phyloP scores from a whole-genome alignment of 306 rosid genomes.

The Quercus agrifolia region DNA sequence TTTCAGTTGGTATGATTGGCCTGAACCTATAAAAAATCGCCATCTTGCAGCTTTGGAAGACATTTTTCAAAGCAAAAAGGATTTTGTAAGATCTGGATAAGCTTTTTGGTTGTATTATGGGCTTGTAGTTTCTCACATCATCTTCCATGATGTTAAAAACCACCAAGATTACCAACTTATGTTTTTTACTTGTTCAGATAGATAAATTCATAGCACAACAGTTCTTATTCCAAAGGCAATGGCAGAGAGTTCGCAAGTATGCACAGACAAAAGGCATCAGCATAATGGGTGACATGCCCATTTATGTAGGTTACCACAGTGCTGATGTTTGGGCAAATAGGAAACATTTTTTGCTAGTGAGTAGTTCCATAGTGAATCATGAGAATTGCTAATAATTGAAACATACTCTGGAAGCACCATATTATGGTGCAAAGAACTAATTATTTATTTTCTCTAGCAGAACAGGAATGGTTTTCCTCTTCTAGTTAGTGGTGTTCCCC shows the following conservation, averaged over 20 bases:
- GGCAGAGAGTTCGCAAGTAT: slow-evolving; percentile 80
- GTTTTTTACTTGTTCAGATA: slow-evolving; percentile 58
- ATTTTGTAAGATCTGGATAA: slow-evolving; percentile 69
- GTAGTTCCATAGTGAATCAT: slow-evolving; percentile 24
- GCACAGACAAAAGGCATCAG: slow-evolving; percentile 69
- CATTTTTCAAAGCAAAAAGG: slow-evolving; percentile 54
- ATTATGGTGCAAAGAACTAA: slow-evolving; percentile 12
- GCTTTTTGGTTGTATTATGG: slow-evolving; percentile 19
- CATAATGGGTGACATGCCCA: slow-evolving; percentile 99
- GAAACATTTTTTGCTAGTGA: slow-evolving; percentile 78
- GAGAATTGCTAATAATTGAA: slow-evolving; percentile 16
- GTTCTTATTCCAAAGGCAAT: slow-evolving; percentile 94
- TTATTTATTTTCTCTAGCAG: slow-evolving; percentile 44
- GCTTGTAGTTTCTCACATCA: slow-evolving; percentile 13
- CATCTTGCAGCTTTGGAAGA: slow-evolving; percentile 83
- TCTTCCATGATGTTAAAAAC: slow-evolving; percentile 20
- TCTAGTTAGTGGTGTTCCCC: slow-evolving; percentile 93
- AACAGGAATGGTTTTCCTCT: slow-evolving; percentile 80
- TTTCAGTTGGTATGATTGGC: slow-evolving; percentile 90
- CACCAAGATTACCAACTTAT: slow-evolving; percentile 21
- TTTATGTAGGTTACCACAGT: slow-evolving; percentile 96
- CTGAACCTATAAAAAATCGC: slow-evolving; percentile 80
- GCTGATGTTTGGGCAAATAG: slow-evolving; percentile 99
- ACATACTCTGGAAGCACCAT: background rate
- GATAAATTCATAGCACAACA: slow-evolving; percentile 76